Conservation (phyloP, 202 grass and related monocot species). For the Brachypodium distachyon region DNA sequence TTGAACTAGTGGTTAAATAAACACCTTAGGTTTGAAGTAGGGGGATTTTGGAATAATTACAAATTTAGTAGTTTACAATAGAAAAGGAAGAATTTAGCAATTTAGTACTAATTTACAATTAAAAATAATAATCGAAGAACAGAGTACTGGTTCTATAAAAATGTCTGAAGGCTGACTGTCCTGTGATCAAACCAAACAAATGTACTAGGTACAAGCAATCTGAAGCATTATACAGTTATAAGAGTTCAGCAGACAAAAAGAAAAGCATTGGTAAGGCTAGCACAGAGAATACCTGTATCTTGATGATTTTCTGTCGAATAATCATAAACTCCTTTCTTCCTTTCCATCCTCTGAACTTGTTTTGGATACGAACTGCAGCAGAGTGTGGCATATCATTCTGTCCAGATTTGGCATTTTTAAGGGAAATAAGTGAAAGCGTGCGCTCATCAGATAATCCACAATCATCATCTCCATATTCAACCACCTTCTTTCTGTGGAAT, state of each 20-base stretch:
- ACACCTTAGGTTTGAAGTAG: not conserved
- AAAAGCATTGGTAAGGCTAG: not conserved
- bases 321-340: slow-evolving; percentile 91
- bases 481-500: slow-evolving; percentile 92
- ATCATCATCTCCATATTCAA: slow-evolving; percentile 72
- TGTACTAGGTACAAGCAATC: not conserved
- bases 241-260: not conserved
- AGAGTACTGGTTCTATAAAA: not conserved
- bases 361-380: slow-evolving; percentile 93
- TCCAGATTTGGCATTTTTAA: slow-evolving; percentile 56
- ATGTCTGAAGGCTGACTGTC: not conserved
- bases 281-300: slow-evolving; percentile 74
- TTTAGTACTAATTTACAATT: no score
- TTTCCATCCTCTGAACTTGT: slow-evolving; percentile 99
- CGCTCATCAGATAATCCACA: slow-evolving; percentile 69
- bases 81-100: no score
- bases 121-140: not conserved
- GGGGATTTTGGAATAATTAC: not conserved
- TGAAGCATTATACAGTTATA: not conserved
- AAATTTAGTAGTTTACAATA: no score
- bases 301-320: slow-evolving; percentile 87
- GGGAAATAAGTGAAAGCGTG: slow-evolving; percentile 72
- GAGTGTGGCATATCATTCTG: slow-evolving; percentile 55
- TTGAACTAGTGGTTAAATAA: not conserved
- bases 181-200: not conserved